phyloP scores from a whole-genome alignment of 768 basidiomycete species.

The Phlegmacium glaucopus region DNA sequence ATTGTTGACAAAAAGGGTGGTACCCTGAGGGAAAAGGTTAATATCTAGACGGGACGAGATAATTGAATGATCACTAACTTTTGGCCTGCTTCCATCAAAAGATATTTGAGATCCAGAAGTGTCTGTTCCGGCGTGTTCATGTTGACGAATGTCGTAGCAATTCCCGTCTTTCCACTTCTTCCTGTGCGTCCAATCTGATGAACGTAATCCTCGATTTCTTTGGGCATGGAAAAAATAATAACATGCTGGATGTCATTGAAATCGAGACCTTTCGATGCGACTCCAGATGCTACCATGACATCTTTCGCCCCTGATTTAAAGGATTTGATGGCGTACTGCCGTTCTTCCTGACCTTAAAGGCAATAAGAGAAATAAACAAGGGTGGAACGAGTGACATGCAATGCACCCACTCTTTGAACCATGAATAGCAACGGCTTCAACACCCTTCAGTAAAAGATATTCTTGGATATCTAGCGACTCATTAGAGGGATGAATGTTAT shows the following conservation, averaged over 20 bases:
- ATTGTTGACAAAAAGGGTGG: conserved; percentile 89
- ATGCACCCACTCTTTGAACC: conserved; percentile 83
- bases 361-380: not conserved
- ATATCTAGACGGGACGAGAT: not conserved
- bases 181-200: conserved; percentile 99
- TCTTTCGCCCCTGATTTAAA: conserved; percentile 98
- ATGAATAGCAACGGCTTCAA: conserved; percentile 98
- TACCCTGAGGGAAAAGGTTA: conserved; percentile 51
- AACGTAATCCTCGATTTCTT: conserved; percentile 99
- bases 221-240: conserved; percentile 99
- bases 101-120: conserved; percentile 91
- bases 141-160: conserved; percentile 98
- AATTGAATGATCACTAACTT: conserved; percentile 52
- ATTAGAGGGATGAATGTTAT: conserved; percentile 1
- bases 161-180: conserved; percentile 96
- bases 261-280: conserved; percentile 97
- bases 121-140: conserved; percentile 98
- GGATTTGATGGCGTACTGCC: conserved; percentile 97
- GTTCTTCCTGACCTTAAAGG: conserved; percentile 89
- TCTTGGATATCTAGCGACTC: conserved; percentile 87
- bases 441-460: conserved; percentile 92
- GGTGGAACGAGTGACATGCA: not conserved
- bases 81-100: conserved; percentile 96
- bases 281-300: conserved; percentile 98
- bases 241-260: conserved; percentile 99